Base-by-base conservation (phyloP, 2,329 filamentous ascomycete genomes). In the Helminthosporium solani region DNA sequence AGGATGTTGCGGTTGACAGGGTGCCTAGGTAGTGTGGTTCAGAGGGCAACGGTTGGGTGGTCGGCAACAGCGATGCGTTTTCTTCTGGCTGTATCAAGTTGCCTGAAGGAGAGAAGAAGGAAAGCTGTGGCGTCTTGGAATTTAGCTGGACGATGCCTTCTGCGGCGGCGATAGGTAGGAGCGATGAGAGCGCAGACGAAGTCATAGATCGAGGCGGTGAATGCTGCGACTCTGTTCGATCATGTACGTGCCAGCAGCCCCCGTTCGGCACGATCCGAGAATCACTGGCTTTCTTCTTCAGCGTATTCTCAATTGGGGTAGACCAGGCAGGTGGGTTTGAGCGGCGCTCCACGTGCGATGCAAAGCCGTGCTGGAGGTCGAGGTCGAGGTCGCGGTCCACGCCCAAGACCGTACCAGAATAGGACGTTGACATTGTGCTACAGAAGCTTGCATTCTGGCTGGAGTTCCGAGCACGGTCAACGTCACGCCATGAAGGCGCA, bases 131-230 rank as follows among this genome's bases (percentile, higher is more conserved):
- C 30, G 57, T 58, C 15, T 57, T 49, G 37, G 58, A 53, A 42
- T 63, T 63, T 14, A 53, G 50, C 12, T 50, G 62, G 36, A 69
- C 56, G 33, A 71, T 66, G 16, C 67, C 68, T 31, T 65, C 62
- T 18, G 67, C 63, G 38, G 60, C 66, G 18, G 70, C 68, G 45
- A 72, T 62, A 15, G 68, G 67, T 19, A 72, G 53, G 28, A 72
- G 58, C 33, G 63, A 55, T 4, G 62, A 61, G 15, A 71, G 49
- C n/a, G 67, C 68, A 27, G 63, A 66, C 9, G 68, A 72, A 4
- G 54, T 66, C 19, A 70, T 58, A 3, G 58, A 63, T 35, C 42
- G 56, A 41, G 37, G 37, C 20, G 46, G 31, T 15, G 42, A 18
- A 34, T 42, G 31, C n/a, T 40, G 39, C 27, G 2, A 27, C 25